Base-by-base conservation (phyloP, 768 basidiomycete genomes). In the Lactarius tabidus region DNA sequence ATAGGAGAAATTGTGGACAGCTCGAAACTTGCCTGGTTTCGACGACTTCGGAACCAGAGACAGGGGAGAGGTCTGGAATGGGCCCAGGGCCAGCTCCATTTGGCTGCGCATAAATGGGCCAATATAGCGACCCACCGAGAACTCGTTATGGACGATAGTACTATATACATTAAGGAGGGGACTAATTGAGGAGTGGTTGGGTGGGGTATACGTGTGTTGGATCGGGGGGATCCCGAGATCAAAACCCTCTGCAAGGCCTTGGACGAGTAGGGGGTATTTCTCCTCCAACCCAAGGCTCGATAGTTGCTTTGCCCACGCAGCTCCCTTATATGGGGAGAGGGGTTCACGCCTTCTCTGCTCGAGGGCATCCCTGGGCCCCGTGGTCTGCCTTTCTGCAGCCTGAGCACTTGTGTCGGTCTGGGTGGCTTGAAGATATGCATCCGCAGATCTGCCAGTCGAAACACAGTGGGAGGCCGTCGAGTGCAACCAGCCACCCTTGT, bases 311-410 rank as follows among this genome's bases (percentile, higher is more conserved):
- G 74, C 57, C 81, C 81, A 83, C 0, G 59, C 71, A 0, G 70
- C 65, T 0, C 73, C 63, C 0, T 69, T 57, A 62, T 80, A 78
- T 0, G 78, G 79, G 0, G 78, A 77, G 48, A 66, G 53, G 0
- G 75, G 70, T 0, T 71, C 64, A 69, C 8, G 61, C 58, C 31
- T 67, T 73, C 76, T 75, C 72, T 17, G 71, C 74, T 57, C 60
- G 72, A 77, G 75, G 72, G 69, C 81, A 83, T 1, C 39, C 57
- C 43, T 77, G 71, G 72, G 82, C 80, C 33, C 81, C 76, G 54
- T 83, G 80, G 41, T 51, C 51, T 51, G 67, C 9, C 0, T 65
- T 58, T 38, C 78, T 75, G 58, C 81, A 81, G 2, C 81, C 80
- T 0, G 79, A 80, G 72, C 80, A 82, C 14, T 75, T n/a, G n/a